Evolutionary conservation across 768 basidiomycete species (phyloP).

Genomic region (Tylopilus intermedius): DNA sequence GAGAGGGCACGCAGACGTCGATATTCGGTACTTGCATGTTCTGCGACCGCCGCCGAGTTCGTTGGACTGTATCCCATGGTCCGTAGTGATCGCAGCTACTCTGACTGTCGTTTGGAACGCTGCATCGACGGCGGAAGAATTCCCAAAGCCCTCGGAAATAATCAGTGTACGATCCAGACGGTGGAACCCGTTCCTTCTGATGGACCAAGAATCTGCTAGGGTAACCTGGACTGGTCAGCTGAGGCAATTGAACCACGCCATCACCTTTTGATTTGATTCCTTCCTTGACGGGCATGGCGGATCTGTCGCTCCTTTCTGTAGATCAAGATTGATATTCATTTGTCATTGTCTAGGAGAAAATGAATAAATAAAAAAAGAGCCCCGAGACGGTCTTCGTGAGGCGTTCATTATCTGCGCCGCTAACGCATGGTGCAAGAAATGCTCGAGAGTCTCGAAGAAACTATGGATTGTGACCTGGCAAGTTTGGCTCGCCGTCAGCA

Average conservation of each 20-base stretch:
- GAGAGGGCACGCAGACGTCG: not conserved
- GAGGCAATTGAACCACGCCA: not conserved
- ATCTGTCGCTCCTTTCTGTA: not conserved
- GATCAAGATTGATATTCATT: not conserved
- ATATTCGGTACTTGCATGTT: not conserved
- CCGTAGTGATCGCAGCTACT: constrained; percentile 14
- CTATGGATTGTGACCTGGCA: no score
- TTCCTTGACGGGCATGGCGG: not conserved
- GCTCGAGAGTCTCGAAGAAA: no score
- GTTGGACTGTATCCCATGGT: not conserved
- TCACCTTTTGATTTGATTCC: not conserved
- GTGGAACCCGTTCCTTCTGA: not conserved
- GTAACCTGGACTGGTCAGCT: not conserved
- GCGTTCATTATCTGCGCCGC: no score
- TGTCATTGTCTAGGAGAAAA: not conserved
- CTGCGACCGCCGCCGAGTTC: constrained; percentile 14
- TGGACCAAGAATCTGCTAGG: not conserved
- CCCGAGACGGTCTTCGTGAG: not conserved
- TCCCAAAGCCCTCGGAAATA: constrained; percentile 13
- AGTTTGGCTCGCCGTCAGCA: no score
- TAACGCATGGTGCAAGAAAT: no score
- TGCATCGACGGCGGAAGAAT: not conserved
- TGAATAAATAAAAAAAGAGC: not conserved
- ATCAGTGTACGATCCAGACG: not conserved
- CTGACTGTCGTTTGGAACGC: not conserved